Base-by-base conservation (phyloP, 305 asterid genomes). In the Rubia occidens region DNA sequence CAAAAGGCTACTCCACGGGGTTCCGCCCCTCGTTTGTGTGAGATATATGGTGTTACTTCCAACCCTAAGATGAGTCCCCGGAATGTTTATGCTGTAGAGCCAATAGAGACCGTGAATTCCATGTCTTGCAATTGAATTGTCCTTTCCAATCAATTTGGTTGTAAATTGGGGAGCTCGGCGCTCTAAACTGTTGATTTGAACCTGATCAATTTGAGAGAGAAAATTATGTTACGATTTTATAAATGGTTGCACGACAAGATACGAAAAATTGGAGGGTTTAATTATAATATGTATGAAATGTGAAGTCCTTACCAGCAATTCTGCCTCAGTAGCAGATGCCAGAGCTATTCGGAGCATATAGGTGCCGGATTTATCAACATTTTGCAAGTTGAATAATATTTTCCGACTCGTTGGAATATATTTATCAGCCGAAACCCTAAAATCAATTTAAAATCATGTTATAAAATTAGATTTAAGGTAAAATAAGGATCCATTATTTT, bases 291-390 rank as follows among this genome's bases (percentile, higher is more conserved):
- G n/a, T 47, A 0, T 18, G 11, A 11, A 32, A 15, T 5, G 35
- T 0, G 0, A 35, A 32, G 75, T 20, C 0, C 66, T 60, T 77
- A 91, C 98, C 81, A 86, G 89, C 72, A 92, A 62, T 74, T 89
- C 96, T 58, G 96, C 98, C 18, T 82, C 96, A 51, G 71, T 80
- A 1, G 93, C 92, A 10, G 96, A 84, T 21, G 96, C 98, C 60
- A 92, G 37, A 59, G 98, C 96, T 20, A 92, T 39, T 63, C 78
- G 90, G 39, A 89, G 91, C 1, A 90, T 86, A 77, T 88, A 92
- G 55, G 78, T 81, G 40, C 79, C 79, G 8, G 82, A 58, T 29
- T 45, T 42, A 29, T 81, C 83, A 53, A 81, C 73, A 4, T 73
- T 63, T 3, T 78, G 64, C 24, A 88, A 83, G 72, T 83, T 77